Evolutionary conservation across 495 filamentous ascomycete species (phyloP), one percentile per base, ranked within the genome.

Genomic region (Barbatosphaeria neglecta): DNA sequence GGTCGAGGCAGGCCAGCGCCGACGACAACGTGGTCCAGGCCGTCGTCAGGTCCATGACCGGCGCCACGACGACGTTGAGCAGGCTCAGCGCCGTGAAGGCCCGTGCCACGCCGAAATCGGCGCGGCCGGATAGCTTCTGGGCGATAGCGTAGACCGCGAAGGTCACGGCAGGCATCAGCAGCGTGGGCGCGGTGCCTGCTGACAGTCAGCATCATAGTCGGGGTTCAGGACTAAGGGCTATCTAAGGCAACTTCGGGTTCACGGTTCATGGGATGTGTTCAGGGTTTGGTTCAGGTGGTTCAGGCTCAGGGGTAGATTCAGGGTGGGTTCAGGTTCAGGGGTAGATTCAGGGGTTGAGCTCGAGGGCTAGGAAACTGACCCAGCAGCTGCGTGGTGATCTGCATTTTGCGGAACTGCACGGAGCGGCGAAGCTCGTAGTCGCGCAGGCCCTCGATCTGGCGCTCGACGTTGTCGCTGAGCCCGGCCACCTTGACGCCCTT

Each of bases 1-100:
- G 52, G 25, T 49, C 48, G 11, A 70, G 48, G 39, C 69, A 73
- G 6, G 64, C 59, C 22, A 69, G 33, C 1, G 56, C 62, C 17
- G 46, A 28, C 19, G 46, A 22, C 4, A 53, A n/a, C 20, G 46
- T 41, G 7, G 50, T 40, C 43, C 43, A 46, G 3, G 47, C 46
- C 4, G 40, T 42, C 4, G 41, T 47, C 5, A 53, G 40, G 9
- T 25, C 25, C 50, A 50, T 50, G 43, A 53, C 46, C 1, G 50
- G 50, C 11, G 15, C 20, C 10, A 53, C 42, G 5, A 53, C 15
- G 16, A 53, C 39, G 19, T 41, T 38, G 15, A 53, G 42, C 22
- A 53, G 37, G 19, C 46, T 50, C 35, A 49, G 27, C 4, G 50
- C 46, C 2, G 50, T 53, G 24, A 53, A 53, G 1, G 50, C 50